Base-by-base conservation (phyloP, 768 basidiomycete genomes). In the Russula vinacea region DNA sequence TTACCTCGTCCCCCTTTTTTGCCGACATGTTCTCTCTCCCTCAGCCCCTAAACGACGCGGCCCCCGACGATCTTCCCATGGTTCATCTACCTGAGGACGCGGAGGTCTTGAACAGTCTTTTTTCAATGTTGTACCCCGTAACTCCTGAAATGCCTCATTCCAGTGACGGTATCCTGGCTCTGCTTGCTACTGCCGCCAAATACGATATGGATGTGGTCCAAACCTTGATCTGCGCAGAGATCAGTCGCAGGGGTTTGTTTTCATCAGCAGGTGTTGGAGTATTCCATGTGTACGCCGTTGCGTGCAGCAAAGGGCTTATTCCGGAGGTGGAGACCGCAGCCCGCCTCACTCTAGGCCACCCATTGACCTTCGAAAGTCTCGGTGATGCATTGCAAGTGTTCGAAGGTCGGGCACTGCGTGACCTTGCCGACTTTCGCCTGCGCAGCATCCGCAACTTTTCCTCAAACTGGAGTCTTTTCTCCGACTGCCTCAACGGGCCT, bases 261-360 rank as follows among this genome's bases (percentile, higher is more conserved):
- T 3, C 19, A n/a, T 11, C 19, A n/a, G 9, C 19, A 9, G 1
- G 6, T 6, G 5, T 0, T 10, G 19, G 2, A n/a, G 1, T 14
- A 9, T 45, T 45, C 9, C 44, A 9, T n/a, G n/a, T n/a, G 19
- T 45, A 45, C 8, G 44, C 44, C n/a, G 4, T 45, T n/a, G 44
- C 44, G 6, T n/a, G 9, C 44, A 45, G n/a, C 17, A 17, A 44
- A n/a, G 11, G 45, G 45, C 45, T 47, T 9, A 4, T 22, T 19
- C 44, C 44, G 8, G n/a, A 44, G 17, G 17, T 17, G n/a, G n/a
- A 6, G 2, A n/a, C 0, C 44, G 5, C n/a, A 17, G 44, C 44
- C 9, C 13, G 13, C 11, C 40, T 9, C 37, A 39, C 7, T 39
- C 37, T 39, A 10, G 37, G 14, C 14, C 14, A 14, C 14, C 10